Base-by-base conservation (phyloP, 2,329 filamentous ascomycete species). In the Penicillium palitans region DNA sequence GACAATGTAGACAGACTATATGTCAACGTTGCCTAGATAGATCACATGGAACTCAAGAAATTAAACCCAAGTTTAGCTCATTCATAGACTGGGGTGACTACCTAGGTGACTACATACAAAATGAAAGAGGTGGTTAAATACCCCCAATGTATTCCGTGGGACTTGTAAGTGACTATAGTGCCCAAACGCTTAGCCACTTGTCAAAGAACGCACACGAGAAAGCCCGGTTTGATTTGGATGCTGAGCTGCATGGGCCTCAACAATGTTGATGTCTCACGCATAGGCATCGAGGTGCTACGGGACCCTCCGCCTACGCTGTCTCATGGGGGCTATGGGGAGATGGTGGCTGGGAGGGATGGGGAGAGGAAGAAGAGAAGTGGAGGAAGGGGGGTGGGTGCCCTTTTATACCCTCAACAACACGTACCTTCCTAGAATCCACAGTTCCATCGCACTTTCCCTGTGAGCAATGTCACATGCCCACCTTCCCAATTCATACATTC, bases 341-440 rank as follows among this genome's bases (percentile, higher is more conserved):
- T 46, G 42, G 42, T 29, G 17, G 25, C 8, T 1, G 3, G 4
- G 10, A 29, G 17, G 25, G 42, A 3, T 25, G 40, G 25, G 25
- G 42, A 13, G 25, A 29, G 25, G 42, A 45, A 45, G 25, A 29
- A 45, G 42, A 13, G 25, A 46, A 46, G 27, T 9, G 10, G n/a
- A 31, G 6, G n/a, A 15, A n/a, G 0, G 25, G 9, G 1, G 25
- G 17, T 3, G 5, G 6, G 3, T 3, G 25, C 0, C 17, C 5
- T 5, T 46, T 46, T 46, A 46, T 31, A 29, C 6, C 3, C 10
- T 10, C 27, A 29, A 29, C 27, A 29, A 29, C 9, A 29, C 17
- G 27, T 21, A 21, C 44, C 44, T 29, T 46, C 42, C 25, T 8
- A 12, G 19, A 29, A 8, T 8, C 10, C 10, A 31, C 17, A 13